Conservation (phyloP, 2,329 filamentous ascomycete genomes). For the Aspergillus cejpii region DNA sequence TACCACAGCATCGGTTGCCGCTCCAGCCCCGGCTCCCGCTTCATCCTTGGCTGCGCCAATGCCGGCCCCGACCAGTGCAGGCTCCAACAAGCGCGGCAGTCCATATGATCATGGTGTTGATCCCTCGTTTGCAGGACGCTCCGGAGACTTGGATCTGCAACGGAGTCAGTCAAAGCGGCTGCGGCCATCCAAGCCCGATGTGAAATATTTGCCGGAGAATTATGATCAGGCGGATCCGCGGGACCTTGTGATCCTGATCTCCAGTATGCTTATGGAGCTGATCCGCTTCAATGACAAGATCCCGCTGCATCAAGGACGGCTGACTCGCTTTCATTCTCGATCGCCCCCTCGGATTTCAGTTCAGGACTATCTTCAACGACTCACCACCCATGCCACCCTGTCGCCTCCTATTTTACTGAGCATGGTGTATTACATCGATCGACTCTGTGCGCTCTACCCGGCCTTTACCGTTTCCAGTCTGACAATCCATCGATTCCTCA, state of each 20-base stretch:
- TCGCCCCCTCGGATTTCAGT: slow-evolving; percentile 89
- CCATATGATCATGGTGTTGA: slow-evolving; percentile 22
- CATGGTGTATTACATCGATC: slow-evolving; percentile 99
- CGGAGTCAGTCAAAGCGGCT: slow-evolving; percentile 42
- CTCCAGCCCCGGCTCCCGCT: slow-evolving; percentile 14
- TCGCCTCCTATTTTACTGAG: slow-evolving; percentile 90
- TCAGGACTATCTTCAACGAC: slow-evolving; percentile 81
- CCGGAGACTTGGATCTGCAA: slow-evolving; percentile 21
- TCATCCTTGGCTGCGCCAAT: slow-evolving; percentile 22
- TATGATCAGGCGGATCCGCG: slow-evolving; percentile 79
- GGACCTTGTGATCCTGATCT: slow-evolving; percentile 83
- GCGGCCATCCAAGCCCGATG: slow-evolving; percentile 40
- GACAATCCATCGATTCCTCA: slow-evolving; percentile 94
- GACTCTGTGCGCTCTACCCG: slow-evolving; percentile 82
- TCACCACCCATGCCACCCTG: slow-evolving; percentile 89
- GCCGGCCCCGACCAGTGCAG: slow-evolving; percentile 24
- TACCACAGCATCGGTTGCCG: slow-evolving; percentile 14
- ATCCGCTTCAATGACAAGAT: slow-evolving; percentile 88
- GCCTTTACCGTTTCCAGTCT: slow-evolving; percentile 95
- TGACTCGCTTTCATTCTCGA: slow-evolving; percentile 92
- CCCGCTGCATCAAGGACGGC: slow-evolving; percentile 73
- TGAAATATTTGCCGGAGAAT: slow-evolving; percentile 54
- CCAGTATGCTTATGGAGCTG: slow-evolving; percentile 91
- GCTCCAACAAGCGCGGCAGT: slow-evolving; percentile 34
- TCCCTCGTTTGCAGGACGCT: slow-evolving; percentile 17